Evolutionary conservation across 768 basidiomycete genomes (phyloP).

Genomic region (Phanerochaete carnosa): DNA sequence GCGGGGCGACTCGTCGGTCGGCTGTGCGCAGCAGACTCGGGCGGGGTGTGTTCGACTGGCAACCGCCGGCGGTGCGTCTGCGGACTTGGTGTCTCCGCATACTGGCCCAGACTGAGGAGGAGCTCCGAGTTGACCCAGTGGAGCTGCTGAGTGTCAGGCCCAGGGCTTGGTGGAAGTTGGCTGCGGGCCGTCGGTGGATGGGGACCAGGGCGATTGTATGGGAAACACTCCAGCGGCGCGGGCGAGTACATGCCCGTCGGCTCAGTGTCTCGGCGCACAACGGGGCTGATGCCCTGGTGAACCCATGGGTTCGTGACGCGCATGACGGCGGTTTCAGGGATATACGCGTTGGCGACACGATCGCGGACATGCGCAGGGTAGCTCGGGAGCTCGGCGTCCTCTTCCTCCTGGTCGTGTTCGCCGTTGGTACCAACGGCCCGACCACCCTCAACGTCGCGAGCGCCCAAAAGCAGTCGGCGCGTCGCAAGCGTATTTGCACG

Average conservation of each 20-base stretch:
- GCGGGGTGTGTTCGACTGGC: constrained; percentile 21
- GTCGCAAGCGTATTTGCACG: constrained; percentile 69
- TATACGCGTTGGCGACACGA: constrained; percentile 76
- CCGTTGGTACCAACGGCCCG: constrained; percentile 17
- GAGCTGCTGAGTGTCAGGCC: constrained; percentile 41
- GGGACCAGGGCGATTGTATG: background rate
- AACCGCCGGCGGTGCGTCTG: constrained; percentile 13
- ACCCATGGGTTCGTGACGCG: constrained; percentile 68
- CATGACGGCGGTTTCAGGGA: constrained; percentile 60
- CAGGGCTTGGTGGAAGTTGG: constrained; percentile 33
- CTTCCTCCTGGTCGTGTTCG: constrained; percentile 39
- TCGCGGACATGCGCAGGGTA: constrained; percentile 90
- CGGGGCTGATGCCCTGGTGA: constrained; percentile 38
- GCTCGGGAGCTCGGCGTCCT: constrained; percentile 77
- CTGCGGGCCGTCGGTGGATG: constrained; percentile 7
- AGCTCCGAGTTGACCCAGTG: constrained; percentile 89
- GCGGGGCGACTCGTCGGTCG: constrained; percentile 21
- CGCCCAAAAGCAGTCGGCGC: constrained; percentile 62
- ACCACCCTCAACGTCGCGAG: constrained; percentile 31
- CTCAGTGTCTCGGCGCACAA: constrained; percentile 9
- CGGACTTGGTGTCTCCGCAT: constrained; percentile 27
- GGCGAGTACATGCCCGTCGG: constrained; percentile 20
- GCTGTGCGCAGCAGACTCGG: constrained; percentile 25
- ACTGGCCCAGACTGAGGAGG: constrained; percentile 55
- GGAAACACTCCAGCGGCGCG: constrained; percentile 16